phyloP scores from a whole-genome alignment of 345 rosid species.

The Stellera chamaejasme region DNA sequence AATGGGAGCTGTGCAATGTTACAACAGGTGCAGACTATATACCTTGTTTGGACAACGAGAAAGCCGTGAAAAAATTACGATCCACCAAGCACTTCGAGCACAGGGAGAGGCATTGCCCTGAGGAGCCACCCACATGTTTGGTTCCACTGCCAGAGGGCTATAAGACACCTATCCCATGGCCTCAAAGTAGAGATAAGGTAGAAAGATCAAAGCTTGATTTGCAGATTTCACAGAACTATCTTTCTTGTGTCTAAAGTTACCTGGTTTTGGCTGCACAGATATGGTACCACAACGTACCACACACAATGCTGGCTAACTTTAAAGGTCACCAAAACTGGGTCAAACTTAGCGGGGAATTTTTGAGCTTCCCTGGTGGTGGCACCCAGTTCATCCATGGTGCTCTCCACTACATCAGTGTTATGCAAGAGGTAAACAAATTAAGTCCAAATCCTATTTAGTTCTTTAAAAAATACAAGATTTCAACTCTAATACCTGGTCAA shows the following conservation, averaged over 20 bases:
- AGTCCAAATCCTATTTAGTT: slow-evolving; percentile 6
- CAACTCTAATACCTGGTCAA: no score
- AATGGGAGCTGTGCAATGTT: slow-evolving; percentile 72
- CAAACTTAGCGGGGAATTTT: slow-evolving; percentile 82
- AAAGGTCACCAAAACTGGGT: slow-evolving; percentile 99
- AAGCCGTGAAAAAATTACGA: slow-evolving; percentile 46
- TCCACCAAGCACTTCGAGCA: slow-evolving; percentile 68
- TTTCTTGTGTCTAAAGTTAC: background rate
- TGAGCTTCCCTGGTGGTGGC: slow-evolving; percentile 95
- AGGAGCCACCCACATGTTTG: slow-evolving; percentile 64
- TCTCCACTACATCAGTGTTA: slow-evolving; percentile 68
- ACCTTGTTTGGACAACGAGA: slow-evolving; percentile 88
- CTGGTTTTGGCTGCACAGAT: slow-evolving; percentile 39
- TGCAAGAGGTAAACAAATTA: slow-evolving; percentile 43
- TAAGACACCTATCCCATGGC: slow-evolving; percentile 66
- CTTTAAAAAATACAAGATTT: no score
- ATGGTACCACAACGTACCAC: slow-evolving; percentile 95
- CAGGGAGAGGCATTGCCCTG: slow-evolving; percentile 94
- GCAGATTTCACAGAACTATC: background rate
- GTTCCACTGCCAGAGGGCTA: slow-evolving; percentile 66
- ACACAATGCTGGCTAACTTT: slow-evolving; percentile 60
- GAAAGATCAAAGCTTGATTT: background rate
- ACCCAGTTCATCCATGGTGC: slow-evolving; percentile 98
- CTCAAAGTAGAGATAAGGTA: slow-evolving; percentile 85
- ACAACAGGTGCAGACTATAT: slow-evolving; percentile 83